Evolutionary conservation across 345 rosid species (phyloP), one percentile per base, ranked within the genome.

Genomic region (Punica granatum): DNA sequence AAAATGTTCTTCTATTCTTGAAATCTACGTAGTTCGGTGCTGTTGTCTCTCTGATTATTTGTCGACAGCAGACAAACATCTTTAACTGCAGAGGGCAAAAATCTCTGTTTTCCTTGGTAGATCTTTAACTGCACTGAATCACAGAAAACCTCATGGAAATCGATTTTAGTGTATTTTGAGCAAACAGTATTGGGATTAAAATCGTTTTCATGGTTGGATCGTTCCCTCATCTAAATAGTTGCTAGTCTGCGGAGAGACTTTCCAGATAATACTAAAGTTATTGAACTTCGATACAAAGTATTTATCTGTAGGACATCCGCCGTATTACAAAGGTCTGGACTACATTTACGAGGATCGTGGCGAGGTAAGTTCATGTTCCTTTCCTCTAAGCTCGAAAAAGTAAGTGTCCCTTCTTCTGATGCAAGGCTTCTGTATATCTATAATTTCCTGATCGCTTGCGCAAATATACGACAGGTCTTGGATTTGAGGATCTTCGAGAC

Each of bases 271-370:
- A 26, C 54, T 69, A 23, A 42, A 12, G 0, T 48, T 23, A 42
- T 73, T 60, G 68, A 4, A 59, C 78, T 74, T 75, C 65, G 68
- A 6, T 60, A 76, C n/a, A 69, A 80, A 92, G 98, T 92, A 92
- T 75, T 67, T 92, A 70, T 90, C 98, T 21, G 96, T 92, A 33
- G 98, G 98, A 39, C 98, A 92, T 78, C 97, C 98, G 3, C 89
- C 92, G 31, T 90, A 82, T 66, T 92, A 92, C 84, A 92, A 88
- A 79, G 98, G 98, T 39, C 76, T 93, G 75, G 97, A 93, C 68
- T 93, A 88, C 81, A 88, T 93, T 18, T 90, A 90, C 28, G 96
- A 90, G 81, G 94, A 87, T 74, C 97, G 98, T 3, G 98, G 97
- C 1, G 97, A 93, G 98, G 97, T 92, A 77, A 34, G 36, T 56